phyloP scores from a whole-genome alignment of 805 yeast genomes.

The Lachancea quebecensis region DNA sequence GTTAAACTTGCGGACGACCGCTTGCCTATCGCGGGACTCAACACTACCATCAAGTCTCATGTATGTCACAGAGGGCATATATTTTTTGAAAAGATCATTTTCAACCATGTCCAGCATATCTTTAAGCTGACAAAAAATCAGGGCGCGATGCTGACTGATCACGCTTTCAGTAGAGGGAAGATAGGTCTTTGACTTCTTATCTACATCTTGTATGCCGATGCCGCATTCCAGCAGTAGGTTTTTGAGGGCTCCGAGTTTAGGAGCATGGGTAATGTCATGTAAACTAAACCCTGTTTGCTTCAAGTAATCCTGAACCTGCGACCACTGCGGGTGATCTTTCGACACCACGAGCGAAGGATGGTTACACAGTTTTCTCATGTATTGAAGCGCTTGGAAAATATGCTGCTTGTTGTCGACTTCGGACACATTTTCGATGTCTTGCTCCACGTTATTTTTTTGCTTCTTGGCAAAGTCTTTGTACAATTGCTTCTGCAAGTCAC shows the following conservation, averaged over 20 bases:
- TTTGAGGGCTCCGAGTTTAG: conserved; percentile 77
- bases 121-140: conserved; percentile 91
- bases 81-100: conserved; percentile 70
- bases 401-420: conserved; percentile 67
- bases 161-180: conserved; percentile 41
- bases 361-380: conserved; percentile 94
- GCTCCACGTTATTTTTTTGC: conserved; percentile 65
- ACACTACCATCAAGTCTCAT: conserved; percentile 93
- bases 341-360: conserved; percentile 89
- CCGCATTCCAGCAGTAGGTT: conserved; percentile 87
- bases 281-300: conserved; percentile 50
- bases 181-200: conserved; percentile 34
- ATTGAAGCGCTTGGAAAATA: conserved; percentile 94
- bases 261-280: conserved; percentile 77
- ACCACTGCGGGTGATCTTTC: conserved; percentile 74
- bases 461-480: conserved; percentile 85
- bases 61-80: conserved; percentile 86
- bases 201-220: conserved; percentile 42
- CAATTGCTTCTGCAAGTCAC: conserved; percentile 79
- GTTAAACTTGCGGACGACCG: conserved; percentile 84
- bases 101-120: conserved; percentile 98
- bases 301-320: conserved; percentile 58
- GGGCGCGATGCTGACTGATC: conserved; percentile 90
- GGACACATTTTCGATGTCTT: conserved; percentile 47
- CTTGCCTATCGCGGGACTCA: conserved; percentile 87